A percentile compares a stretch with the other conserved stretches of the same genome.
These are phyloP conservation scores for Cucurbita ficifolia DNA, from an alignment of 306 rosid genomes.

Conservation along the genomic window DNA sequence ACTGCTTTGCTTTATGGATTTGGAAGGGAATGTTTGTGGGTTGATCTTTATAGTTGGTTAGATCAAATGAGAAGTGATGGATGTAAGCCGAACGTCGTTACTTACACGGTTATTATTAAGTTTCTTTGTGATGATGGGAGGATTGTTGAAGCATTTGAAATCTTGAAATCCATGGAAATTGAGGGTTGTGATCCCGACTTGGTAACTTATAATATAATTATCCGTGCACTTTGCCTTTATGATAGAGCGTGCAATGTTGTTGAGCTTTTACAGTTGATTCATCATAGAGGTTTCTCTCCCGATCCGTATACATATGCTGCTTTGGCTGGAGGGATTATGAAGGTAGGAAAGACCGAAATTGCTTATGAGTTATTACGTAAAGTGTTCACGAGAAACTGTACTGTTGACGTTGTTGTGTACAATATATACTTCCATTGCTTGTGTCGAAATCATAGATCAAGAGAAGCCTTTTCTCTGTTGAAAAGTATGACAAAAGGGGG, in stretches of 20 bases:
- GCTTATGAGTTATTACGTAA: constrained; percentile 15
- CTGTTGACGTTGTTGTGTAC: constrained; percentile 24
- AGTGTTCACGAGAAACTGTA: constrained; percentile 14
- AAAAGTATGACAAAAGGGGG: constrained; percentile 19
- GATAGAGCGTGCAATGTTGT: constrained; percentile 14
- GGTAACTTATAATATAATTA: constrained; percentile 28
- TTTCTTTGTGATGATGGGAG: constrained; percentile 27
- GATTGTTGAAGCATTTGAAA: constrained; percentile 20
- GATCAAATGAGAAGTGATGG: constrained; percentile 27
- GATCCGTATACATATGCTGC: constrained; percentile 29
- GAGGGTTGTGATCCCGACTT: constrained; percentile 33
- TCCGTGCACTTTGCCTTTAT: constrained; percentile 30
- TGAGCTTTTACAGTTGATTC: constrained; percentile 14
- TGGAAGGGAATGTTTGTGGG: constrained; percentile 24
- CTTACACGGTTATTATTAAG: constrained; percentile 31
- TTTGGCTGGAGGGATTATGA: constrained; percentile 28
- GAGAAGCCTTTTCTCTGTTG: constrained; percentile 20
- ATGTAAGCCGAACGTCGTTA: constrained; percentile 22
- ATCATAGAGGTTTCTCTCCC: constrained; percentile 24
- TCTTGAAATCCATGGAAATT: constrained; percentile 19
- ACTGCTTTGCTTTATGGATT: constrained; percentile 34
- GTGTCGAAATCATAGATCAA: constrained; percentile 21
- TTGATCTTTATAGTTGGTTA: constrained; percentile 16
- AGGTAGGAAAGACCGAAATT: constrained; percentile 12
- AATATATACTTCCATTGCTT: constrained; percentile 28